These are phyloP conservation scores for Kappamyces sp. DNA, from an alignment of 192 early-diverging fungal species.

Conservation along the genomic window DNA sequence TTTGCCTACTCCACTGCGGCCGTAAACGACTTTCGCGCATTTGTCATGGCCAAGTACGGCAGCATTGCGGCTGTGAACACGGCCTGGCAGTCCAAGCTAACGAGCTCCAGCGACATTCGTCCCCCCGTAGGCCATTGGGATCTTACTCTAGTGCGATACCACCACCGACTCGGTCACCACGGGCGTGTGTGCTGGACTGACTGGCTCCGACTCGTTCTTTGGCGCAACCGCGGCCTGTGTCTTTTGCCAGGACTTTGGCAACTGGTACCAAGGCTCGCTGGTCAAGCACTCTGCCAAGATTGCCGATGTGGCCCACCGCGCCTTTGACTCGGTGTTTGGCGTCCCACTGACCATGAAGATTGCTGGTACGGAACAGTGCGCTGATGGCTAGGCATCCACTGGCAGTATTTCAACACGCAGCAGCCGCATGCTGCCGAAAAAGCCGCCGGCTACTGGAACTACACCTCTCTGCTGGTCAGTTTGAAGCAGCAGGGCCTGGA, in stretches of 20 bases:
- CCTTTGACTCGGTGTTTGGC: conserved; percentile 13
- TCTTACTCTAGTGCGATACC: conserved; percentile 14
- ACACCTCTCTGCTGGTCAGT: background rate
- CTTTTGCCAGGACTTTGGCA: conserved; percentile 13
- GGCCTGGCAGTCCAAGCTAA: conserved; percentile 1
- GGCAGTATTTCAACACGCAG: conserved; percentile 14
- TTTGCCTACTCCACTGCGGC: conserved; percentile 10
- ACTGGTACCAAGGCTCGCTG: conserved; percentile 17
- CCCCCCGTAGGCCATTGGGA: background rate
- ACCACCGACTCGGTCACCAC: background rate
- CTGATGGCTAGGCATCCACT: background rate
- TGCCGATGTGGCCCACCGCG: background rate
- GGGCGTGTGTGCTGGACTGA: conserved; percentile 17
- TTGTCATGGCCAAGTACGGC: conserved; percentile 8
- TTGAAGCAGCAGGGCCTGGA: conserved; percentile 5
- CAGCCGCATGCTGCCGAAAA: conserved; percentile 15
- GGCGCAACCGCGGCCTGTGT: conserved; percentile 1
- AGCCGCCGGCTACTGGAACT: conserved; percentile 22
- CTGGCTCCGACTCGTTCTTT: conserved; percentile 9
- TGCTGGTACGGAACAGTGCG: conserved; percentile 1
- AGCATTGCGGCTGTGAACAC: conserved; percentile 1
- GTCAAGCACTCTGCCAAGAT: background rate
- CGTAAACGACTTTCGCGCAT: conserved; percentile 10
- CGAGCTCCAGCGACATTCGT: background rate
- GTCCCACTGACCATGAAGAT: conserved; percentile 15